Evolutionary conservation across 441 rosid genomes (phyloP).

Genomic region (Heliophila coronopifolia): DNA sequence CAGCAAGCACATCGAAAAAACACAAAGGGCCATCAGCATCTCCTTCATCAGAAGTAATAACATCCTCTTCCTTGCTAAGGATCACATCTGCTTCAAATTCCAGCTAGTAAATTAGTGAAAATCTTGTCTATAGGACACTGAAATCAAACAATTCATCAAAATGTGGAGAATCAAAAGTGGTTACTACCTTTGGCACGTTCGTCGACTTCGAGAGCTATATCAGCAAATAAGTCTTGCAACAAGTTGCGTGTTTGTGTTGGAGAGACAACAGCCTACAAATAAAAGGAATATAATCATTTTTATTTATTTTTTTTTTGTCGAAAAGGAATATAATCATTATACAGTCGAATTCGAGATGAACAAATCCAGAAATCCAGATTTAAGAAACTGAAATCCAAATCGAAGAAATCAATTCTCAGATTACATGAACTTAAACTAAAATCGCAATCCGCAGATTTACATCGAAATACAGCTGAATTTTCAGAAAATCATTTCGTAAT

Average conservation of each 20-base stretch:
- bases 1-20: slow-evolving; percentile 85
- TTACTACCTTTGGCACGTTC: slow-evolving; percentile 85
- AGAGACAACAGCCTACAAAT: slow-evolving; percentile 88
- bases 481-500: not conserved
- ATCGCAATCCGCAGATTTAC: not conserved
- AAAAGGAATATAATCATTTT: too few species aligned
- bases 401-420: too few species aligned
- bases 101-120: slow-evolving; percentile 3
- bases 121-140: not conserved
- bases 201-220: slow-evolving; percentile 88
- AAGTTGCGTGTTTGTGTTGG: slow-evolving; percentile 74
- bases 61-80: slow-evolving; percentile 55
- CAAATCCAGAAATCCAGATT: slow-evolving; percentile 2
- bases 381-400: not conserved
- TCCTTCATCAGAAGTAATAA: slow-evolving; percentile 40
- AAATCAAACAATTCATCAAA: not conserved
- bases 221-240: slow-evolving; percentile 84
- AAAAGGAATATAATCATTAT: too few species aligned
- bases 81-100: slow-evolving; percentile 66
- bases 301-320: too few species aligned
- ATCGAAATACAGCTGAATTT: not conserved
- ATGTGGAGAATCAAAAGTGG: not conserved
- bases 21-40: slow-evolving; percentile 48
- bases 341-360: not conserved
- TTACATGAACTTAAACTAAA: slow-evolving; percentile 2